Conservation (phyloP, 2,329 filamentous ascomycete genomes). For the Venturiaceae sp. region DNA sequence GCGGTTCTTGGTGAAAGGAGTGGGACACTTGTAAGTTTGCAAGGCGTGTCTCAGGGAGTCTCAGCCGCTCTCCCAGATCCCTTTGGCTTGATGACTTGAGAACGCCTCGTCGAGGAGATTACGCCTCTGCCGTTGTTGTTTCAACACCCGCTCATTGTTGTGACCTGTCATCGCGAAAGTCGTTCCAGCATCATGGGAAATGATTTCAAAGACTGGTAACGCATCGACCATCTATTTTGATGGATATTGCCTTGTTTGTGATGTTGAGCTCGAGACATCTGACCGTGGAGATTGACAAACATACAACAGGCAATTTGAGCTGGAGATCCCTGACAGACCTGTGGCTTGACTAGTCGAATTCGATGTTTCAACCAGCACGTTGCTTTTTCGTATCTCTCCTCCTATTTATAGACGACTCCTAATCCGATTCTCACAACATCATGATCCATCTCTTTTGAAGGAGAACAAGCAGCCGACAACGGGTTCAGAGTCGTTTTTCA, state of each 20-base stretch:
- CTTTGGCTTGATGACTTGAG: not conserved
- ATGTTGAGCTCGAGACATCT: not conserved
- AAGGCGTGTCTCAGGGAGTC: not conserved
- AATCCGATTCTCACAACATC: too few species aligned
- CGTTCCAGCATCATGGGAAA: not conserved
- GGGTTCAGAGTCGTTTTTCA: too few species aligned
- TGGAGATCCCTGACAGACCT: too few species aligned
- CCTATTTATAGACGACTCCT: too few species aligned
- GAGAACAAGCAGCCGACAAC: too few species aligned
- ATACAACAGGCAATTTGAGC: too few species aligned
- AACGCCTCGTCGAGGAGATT: not conserved
- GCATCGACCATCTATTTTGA: not conserved
- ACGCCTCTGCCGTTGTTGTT: not conserved
- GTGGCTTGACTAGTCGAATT: too few species aligned
- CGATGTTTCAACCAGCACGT: too few species aligned
- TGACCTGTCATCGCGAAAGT: not conserved
- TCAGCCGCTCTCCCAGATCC: not conserved
- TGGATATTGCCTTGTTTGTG: not conserved
- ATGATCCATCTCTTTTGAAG: too few species aligned
- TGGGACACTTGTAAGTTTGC: not conserved
- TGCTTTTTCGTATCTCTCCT: too few species aligned
- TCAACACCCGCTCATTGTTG: not conserved
- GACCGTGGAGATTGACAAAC: too few species aligned
- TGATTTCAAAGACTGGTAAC: too few species aligned
- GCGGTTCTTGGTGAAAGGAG: not conserved